Percentiles rank a stretch among this genome's conserved stretches.
Evolutionary conservation across 352 stramenopile species (phyloP).

Genomic region (Globisporangium yorkense): DNA sequence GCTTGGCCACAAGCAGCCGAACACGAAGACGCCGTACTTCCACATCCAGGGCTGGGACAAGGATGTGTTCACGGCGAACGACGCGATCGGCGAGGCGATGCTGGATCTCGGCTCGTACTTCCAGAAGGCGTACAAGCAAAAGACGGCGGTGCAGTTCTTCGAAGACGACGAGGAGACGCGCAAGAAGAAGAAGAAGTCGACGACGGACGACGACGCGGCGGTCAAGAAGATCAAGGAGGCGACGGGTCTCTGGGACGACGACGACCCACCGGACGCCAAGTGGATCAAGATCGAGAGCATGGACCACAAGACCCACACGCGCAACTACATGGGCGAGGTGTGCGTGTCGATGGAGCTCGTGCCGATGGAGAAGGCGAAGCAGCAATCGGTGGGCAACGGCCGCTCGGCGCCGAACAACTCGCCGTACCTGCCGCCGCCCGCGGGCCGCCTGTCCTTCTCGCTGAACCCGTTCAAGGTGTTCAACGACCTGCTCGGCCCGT

Average conservation of each 20-base stretch:
- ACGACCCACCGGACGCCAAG: constrained; percentile 73
- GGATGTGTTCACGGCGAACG: constrained; percentile 90
- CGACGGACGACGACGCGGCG: constrained; percentile 62
- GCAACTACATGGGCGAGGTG: constrained; percentile 83
- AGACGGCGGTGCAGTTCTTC: constrained; percentile 74
- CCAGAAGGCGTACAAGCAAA: constrained; percentile 75
- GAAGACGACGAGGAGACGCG: constrained; percentile 69
- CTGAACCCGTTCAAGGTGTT: constrained; percentile 91
- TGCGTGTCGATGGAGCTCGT: constrained; percentile 87
- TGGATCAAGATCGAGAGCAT: constrained; percentile 80
- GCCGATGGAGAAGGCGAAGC: constrained; percentile 78
- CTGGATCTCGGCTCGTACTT: constrained; percentile 72
- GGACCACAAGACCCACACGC: constrained; percentile 77
- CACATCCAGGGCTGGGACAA: constrained; percentile 93
- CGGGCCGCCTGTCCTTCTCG: constrained; percentile 87
- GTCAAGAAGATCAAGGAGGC: constrained; percentile 83
- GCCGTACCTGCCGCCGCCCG: constrained; percentile 87
- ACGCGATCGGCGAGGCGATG: constrained; percentile 87
- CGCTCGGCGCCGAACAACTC: constrained; percentile 90
- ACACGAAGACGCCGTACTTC: constrained; percentile 91
- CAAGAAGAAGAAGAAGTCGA: constrained; percentile 78
- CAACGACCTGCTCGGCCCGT: constrained; percentile 81
- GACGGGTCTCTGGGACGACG: constrained; percentile 81
- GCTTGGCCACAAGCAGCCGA: constrained; percentile 78
- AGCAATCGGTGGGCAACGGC: constrained; percentile 74